Conservation (phyloP, 2,329 filamentous ascomycete genomes). For the Myriosclerotinia curreyana region DNA sequence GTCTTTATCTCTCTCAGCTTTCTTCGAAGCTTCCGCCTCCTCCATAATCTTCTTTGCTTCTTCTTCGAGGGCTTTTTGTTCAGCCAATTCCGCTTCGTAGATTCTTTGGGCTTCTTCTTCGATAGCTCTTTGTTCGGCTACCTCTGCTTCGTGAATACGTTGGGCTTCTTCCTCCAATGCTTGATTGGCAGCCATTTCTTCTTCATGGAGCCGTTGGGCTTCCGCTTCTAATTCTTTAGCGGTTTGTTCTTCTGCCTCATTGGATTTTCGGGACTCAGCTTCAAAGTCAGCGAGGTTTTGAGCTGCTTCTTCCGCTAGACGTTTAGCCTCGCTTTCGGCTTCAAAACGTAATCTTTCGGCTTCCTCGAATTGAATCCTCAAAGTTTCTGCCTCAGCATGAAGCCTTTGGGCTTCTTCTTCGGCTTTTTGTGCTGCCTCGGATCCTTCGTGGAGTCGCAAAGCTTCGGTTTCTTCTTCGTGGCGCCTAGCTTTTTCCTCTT, state of each 20-base stretch:
- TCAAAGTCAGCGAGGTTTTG: not conserved
- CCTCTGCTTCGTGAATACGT: slow-evolving; percentile 16
- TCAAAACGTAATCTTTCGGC: not conserved
- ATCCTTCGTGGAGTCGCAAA: not conserved
- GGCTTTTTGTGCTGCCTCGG: not conserved
- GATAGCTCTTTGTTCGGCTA: slow-evolving; percentile 20
- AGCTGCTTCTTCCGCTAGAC: not conserved
- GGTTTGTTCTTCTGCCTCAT: not conserved
- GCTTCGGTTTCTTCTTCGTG: slow-evolving; percentile 1
- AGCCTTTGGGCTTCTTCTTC: slow-evolving; percentile 6
- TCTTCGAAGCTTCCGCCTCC: slow-evolving; percentile 47
- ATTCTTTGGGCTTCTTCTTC: slow-evolving; percentile 35
- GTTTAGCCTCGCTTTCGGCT: not conserved
- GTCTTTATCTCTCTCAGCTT: slow-evolving; percentile 32
- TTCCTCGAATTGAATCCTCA: not conserved
- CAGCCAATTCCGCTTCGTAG: slow-evolving; percentile 12
- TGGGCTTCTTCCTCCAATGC: slow-evolving; percentile 13
- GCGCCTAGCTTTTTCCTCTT: not conserved
- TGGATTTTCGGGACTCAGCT: not conserved
- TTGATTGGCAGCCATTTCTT: not conserved
- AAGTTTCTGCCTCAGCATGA: not conserved
- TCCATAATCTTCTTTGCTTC: slow-evolving; percentile 44
- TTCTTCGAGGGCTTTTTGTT: slow-evolving; percentile 45
- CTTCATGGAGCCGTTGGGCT: not conserved
- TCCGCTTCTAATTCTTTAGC: not conserved